Base-by-base conservation (phyloP, 2,329 filamentous ascomycete genomes). In the Monilinia aucupariae region DNA sequence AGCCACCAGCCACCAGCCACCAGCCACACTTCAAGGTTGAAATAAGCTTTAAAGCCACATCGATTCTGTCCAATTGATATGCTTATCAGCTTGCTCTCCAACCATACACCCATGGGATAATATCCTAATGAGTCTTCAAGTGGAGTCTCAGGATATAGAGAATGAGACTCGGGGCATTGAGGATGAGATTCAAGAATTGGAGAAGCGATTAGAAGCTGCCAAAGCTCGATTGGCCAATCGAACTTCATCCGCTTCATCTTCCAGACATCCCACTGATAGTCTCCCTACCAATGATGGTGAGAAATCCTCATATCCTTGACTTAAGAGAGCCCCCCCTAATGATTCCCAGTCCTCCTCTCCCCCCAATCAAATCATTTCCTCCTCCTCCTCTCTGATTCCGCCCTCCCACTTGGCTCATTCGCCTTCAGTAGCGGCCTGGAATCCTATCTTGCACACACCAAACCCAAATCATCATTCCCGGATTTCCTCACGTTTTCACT, bases 361-460 rank as follows among this genome's bases (percentile, higher is more conserved):
- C 20, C 69, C 10, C 66, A 68, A 12, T 64, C 71, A 27, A 68
- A 71, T 62, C 90, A 93, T 75, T 87, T 88, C 68, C 83, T 92
- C 45, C 83, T 93, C 39, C 81, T 94, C 4, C 85, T 93, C 55
- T 85, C 90, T 54, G 90, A 94, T 78, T 92, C 90, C 1, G 89
- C 89, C 17, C 83, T 94, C 2, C 90, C 90, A 0, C 81, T 94
- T 0, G 90, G 90, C 63, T 91, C 90, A n/a, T 94, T 94, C 76
- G 90, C 90, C 71, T 94, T 93, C 78, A 90, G 86, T 78, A 89
- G 85, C 69, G 90, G 90, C 3, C 82, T 94, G 20, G 90, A 94
- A 77, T 93, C 90, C 48, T 93, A 88, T 74, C 84, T 92, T 22
- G 87, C 88, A 4, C 90, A 94, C 78, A 79, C 80, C 68, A 78